phyloP scores from a whole-genome alignment of 768 basidiomycete species.

The Russula vinacea region DNA sequence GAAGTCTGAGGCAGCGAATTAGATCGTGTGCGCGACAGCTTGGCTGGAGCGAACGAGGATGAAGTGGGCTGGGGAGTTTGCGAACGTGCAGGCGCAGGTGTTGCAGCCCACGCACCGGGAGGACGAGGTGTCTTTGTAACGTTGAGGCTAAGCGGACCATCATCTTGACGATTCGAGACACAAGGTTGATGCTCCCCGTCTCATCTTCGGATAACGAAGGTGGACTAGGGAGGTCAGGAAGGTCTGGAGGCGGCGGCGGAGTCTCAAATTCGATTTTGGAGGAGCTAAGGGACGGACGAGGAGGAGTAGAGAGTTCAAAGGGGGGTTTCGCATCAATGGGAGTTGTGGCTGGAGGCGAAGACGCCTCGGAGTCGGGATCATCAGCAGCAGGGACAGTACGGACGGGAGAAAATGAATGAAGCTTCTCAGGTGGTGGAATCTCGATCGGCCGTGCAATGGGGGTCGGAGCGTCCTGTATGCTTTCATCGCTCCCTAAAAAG shows the following conservation, averaged over 20 bases:
- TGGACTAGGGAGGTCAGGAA: constrained; percentile 66
- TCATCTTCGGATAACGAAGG: constrained; percentile 57
- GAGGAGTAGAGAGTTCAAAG: constrained; percentile 46
- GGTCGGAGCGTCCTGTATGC: constrained; percentile 18
- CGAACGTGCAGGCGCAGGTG: constrained; percentile 37
- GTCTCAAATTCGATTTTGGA: constrained; percentile 54
- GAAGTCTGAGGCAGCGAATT: constrained; percentile 29
- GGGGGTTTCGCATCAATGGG: constrained; percentile 24
- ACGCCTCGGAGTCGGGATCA: neutral
- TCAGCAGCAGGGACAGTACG: constrained; percentile 3
- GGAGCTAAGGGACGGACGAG: constrained; percentile 43
- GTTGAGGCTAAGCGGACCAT: constrained; percentile 34
- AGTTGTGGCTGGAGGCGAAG: constrained; percentile 28
- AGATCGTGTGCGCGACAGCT: constrained; percentile 21
- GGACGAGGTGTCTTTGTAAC: constrained; percentile 46
- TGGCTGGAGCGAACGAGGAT: constrained; percentile 3
- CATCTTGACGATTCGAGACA: constrained; percentile 31
- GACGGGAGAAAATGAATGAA: constrained; percentile 37
- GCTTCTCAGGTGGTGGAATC: constrained; percentile 22
- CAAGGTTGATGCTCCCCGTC: constrained; percentile 37
- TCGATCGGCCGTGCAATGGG: constrained; percentile 24
- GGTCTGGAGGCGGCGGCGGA: constrained; percentile 57
- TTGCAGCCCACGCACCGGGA: constrained; percentile 47
- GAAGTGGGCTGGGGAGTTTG: constrained; percentile 20
- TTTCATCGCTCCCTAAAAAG: constrained; percentile 42